Conservation (phyloP, 345 rosid species). For the Ceriops decandra region DNA sequence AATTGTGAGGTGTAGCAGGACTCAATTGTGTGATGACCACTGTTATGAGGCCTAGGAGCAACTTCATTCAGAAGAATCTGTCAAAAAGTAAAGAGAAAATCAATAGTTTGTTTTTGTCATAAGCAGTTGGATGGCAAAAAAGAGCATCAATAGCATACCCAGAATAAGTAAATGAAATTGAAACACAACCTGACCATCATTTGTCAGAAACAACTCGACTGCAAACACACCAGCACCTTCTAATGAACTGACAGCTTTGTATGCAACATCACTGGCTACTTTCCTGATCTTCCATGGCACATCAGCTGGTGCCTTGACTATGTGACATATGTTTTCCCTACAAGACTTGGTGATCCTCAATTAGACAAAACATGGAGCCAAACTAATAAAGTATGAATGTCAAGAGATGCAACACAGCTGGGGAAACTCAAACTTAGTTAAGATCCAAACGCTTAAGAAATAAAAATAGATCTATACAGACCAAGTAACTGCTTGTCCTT, state of each 20-base stretch:
- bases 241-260: constrained; percentile 69
- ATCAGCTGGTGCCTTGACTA: constrained; percentile 87
- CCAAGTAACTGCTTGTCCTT: neutral
- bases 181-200: constrained; percentile 64
- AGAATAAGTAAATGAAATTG: constrained; percentile 4
- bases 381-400: neutral
- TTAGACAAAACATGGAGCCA: constrained; percentile 9
- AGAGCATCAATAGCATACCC: constrained; percentile 3
- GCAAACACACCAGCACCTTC: constrained; percentile 98
- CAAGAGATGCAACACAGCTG: neutral
- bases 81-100: constrained; percentile 4
- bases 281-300: constrained; percentile 76
- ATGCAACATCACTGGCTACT: constrained; percentile 80
- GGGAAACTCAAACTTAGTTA: neutral
- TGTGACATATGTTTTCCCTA: constrained; percentile 95
- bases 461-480: neutral
- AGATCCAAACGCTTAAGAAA: neutral
- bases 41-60: constrained; percentile 97
- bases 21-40: constrained; percentile 98
- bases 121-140: neutral
- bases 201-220: constrained; percentile 84
- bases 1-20: constrained; percentile 90
- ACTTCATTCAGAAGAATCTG: constrained; percentile 93
- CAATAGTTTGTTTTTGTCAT: constrained; percentile 8
- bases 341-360: constrained; percentile 15